These are phyloP conservation scores for Verticillium alfalfae DNA, from an alignment of 2,329 filamentous ascomycete genomes.

Conservation along the genomic window DNA sequence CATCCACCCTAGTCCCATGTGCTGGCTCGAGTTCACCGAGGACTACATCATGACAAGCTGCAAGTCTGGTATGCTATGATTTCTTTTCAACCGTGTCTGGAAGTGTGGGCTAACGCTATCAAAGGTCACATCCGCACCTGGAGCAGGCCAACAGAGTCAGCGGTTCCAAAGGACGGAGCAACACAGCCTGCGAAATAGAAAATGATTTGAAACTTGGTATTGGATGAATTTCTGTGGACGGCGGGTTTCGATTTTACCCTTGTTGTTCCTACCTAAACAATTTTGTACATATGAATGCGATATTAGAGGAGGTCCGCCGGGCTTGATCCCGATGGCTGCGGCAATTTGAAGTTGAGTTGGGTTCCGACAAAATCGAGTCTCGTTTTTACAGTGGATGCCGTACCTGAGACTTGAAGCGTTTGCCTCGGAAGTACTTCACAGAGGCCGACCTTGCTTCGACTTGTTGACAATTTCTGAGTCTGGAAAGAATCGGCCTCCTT, in stretches of 20 bases:
- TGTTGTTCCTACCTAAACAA: neutral
- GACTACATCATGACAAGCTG: conserved; percentile 90
- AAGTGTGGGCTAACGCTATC: neutral
- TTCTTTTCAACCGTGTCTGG: conserved; percentile 13
- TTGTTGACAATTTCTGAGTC: no score
- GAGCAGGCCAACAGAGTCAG: conserved; percentile 49
- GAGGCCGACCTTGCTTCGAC: no score
- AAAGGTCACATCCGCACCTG: conserved; percentile 73
- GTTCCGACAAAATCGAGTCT: no score
- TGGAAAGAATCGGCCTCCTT: no score
- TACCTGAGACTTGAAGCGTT: no score
- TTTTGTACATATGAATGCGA: neutral
- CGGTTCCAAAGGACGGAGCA: conserved; percentile 9
- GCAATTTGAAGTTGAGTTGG: no score
- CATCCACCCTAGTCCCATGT: conserved; percentile 80
- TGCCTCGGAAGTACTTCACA: no score
- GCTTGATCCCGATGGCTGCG: neutral
- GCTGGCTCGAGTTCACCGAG: conserved; percentile 90
- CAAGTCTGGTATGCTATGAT: conserved; percentile 65
- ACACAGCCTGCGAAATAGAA: conserved; percentile 1
- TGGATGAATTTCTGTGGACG: neutral
- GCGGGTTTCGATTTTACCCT: neutral
- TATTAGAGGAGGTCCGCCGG: neutral
- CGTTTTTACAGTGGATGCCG: no score
- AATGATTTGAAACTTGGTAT: no score